Conservation (phyloP, 805 yeast species). For the Priceomyces medius region DNA sequence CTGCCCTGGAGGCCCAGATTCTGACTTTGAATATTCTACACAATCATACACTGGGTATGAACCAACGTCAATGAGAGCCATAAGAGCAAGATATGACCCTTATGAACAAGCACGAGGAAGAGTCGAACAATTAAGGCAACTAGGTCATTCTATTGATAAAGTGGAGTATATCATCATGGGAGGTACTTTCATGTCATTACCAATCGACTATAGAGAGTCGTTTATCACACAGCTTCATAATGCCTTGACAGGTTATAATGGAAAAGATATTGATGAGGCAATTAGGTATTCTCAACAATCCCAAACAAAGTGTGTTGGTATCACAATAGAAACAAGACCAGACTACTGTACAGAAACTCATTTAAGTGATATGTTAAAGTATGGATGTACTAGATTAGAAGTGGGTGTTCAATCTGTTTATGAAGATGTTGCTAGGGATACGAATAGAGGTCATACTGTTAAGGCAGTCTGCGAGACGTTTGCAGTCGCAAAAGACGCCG, state of each 20-base stretch:
- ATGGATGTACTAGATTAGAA: conserved; percentile 95
- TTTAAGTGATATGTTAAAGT: conserved; percentile 89
- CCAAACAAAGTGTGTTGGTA: conserved; percentile 95
- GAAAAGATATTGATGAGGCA: conserved; percentile 86
- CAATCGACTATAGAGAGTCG: conserved; percentile 82
- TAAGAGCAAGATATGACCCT: conserved; percentile 96
- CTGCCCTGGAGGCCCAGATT: conserved; percentile 99
- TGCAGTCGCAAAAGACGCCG: conserved; percentile 95
- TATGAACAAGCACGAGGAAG: conserved; percentile 98
- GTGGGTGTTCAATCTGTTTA: conserved; percentile 96
- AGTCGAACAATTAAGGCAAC: conserved; percentile 88
- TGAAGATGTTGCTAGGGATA: conserved; percentile 97
- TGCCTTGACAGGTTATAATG: conserved; percentile 90
- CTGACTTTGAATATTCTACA: conserved; percentile 96
- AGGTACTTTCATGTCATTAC: conserved; percentile 96
- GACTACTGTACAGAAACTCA: conserved; percentile 97
- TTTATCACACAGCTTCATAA: conserved; percentile 90
- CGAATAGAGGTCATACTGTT: conserved; percentile 97
- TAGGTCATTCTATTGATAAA: conserved; percentile 95
- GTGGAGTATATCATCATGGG: conserved; percentile 99
- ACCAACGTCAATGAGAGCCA: conserved; percentile 99
- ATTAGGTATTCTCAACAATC: conserved; percentile 89
- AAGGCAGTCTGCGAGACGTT: conserved; percentile 94
- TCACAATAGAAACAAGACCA: conserved; percentile 97
- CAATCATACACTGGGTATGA: conserved; percentile 98